A percentile compares a stretch with the other conserved stretches of the same genome.
phyloP scores from a whole-genome alignment of 2,329 filamentous ascomycete genomes.

The Elsinoe batatas region DNA sequence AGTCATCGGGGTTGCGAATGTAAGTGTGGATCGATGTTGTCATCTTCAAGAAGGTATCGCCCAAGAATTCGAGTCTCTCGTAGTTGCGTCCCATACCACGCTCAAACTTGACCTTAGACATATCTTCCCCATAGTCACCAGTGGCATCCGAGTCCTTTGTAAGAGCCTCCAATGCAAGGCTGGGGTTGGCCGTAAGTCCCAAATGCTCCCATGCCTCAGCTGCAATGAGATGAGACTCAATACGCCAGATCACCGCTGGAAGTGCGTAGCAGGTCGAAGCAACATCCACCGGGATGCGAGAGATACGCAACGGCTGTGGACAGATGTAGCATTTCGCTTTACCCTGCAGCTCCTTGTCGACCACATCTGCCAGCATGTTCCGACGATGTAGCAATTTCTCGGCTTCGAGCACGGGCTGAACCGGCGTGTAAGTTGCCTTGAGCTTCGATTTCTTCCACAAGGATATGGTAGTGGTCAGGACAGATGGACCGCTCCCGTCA shows the following conservation, averaged over 20 bases:
- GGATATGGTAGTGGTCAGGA: conserved; percentile 77
- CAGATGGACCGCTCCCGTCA: conserved; percentile 31
- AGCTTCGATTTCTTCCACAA: conserved; percentile 54
- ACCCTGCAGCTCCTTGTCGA: conserved; percentile 42
- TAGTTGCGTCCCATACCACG: conserved; percentile 90
- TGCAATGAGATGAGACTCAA: conserved; percentile 74
- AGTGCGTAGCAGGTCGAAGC: conserved; percentile 66
- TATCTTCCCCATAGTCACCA: conserved; percentile 56
- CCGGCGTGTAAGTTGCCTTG: conserved; percentile 44
- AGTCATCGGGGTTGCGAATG: conserved; percentile 61
- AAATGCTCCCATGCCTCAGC: conserved; percentile 62
- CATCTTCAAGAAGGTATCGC: conserved; percentile 92
- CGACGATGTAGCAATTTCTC: conserved; percentile 66
- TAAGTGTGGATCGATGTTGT: conserved; percentile 84
- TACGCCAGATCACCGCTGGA: conserved; percentile 72
- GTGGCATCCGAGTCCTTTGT: conserved; percentile 88
- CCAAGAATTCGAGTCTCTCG: conserved; percentile 85
- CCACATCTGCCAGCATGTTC: conserved; percentile 66
- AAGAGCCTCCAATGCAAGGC: conserved; percentile 73
- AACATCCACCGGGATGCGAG: conserved; percentile 60
- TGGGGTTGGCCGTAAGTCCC: conserved; percentile 53
- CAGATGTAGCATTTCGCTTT: conserved; percentile 52
- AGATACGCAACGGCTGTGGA: conserved; percentile 66
- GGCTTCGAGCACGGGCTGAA: conserved; percentile 75
- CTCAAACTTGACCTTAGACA: conserved; percentile 57